Evolutionary conservation across 164 flowering plant genomes (phyloP), one percentile per base, ranked within the genome.

Genomic region (Magnolia officinalis): DNA sequence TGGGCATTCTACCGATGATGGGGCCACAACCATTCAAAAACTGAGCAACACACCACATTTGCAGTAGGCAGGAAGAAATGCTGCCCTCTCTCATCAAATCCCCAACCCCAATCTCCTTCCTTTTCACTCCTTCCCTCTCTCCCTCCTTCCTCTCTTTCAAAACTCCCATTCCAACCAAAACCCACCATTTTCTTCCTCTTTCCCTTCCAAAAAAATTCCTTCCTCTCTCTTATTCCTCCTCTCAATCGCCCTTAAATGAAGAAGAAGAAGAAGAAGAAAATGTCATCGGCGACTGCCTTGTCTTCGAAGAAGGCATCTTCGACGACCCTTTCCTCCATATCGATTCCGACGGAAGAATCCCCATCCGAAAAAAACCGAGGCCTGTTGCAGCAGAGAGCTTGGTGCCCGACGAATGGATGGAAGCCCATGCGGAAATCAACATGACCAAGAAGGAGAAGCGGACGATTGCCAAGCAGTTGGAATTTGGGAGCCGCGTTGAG

Each of bases 391-490:
- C 84, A 10, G 82, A 91, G 80, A 87, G 82, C 58, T 83, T 91
- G 79, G 88, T 95, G 0, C 97, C 98, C 0, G 96, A 89, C 2
- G 77, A 89, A 18, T 95, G 98, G 98, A 79, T 78, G 63, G 87
- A 83, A 23, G 83, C 80, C 11, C 91, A 85, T 66, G 90, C 80
- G 5, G 94, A 88, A 75, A 76, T 91, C 76, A 92, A 92, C 76
- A 78, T 93, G 50, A 89, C 91, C 6, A 95, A 95, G 90, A 91
- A 93, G 73, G 98, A 95, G 74, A 84, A 87, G 83, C 83, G 96
- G 16, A 83, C 79, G 76, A 86, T 95, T 23, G 88, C 92, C 7
- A 89, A 85, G 79, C 72, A 89, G 63, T 2, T 89, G 72, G 88
- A 93, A 84, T 91, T 83, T 50, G 89, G 91, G 11, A 75, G 82